A percentile compares a stretch with the other conserved stretches of the same genome.
Conservation (phyloP, 2,329 filamentous ascomycete genomes). For the Amesomyces nigricolor region DNA sequence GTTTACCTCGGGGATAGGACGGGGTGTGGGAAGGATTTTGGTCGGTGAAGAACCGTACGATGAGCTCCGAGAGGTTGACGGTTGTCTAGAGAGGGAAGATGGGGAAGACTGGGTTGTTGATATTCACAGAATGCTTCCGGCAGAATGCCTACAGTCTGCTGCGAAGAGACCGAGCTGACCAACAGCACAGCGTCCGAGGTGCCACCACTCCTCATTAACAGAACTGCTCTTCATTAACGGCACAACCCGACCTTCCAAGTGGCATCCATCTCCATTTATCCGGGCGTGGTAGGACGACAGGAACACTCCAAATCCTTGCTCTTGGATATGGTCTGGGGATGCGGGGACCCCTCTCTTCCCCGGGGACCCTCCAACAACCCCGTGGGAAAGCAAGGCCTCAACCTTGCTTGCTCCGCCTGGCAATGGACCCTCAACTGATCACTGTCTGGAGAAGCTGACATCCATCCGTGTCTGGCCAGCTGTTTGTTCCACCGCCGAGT, state of each 20-base stretch:
- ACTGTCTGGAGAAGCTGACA: background rate
- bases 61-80: too few relatives aligned
- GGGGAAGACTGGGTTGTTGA: too few relatives aligned
- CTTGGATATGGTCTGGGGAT: constrained; percentile 4
- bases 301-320: background rate
- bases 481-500: background rate
- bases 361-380: background rate
- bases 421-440: background rate
- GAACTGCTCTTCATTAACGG: background rate
- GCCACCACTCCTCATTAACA: background rate
- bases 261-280: constrained; percentile 18
- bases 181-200: background rate
- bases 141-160: background rate
- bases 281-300: constrained; percentile 13
- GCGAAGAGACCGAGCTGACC: background rate
- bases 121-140: background rate
- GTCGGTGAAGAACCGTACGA: too few relatives aligned
- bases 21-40: too few relatives aligned
- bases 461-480: background rate
- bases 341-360: background rate
- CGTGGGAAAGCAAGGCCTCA: background rate
- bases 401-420: too few relatives aligned
- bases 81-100: too few relatives aligned
- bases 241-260: constrained; percentile 14
- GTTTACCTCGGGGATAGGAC: too few relatives aligned